Evolutionary conservation across 768 basidiomycete species (phyloP), one percentile per base, ranked within the genome.

Genomic region (Trametes cinnabarina): DNA sequence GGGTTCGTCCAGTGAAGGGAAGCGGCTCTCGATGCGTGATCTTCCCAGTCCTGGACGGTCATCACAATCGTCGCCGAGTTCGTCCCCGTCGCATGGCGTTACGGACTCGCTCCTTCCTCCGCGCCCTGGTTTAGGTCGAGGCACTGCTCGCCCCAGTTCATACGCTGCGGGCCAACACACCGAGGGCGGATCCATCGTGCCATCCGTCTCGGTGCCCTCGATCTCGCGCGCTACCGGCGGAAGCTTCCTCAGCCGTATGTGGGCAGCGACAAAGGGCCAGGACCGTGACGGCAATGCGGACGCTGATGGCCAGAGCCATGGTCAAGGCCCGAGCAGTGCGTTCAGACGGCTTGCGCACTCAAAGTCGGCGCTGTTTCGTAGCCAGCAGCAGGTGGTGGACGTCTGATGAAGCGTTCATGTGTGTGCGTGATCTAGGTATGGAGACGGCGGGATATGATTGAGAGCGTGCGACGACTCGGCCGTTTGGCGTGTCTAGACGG

Each of bases 211-310:
- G 11, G 63, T 70, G 51, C 67, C 70, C 6, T 54, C 61, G 17
- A 52, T 66, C 22, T 44, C 62, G 37, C 63, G 56, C 44, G 46
- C 52, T 39, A 57, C 51, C 3, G 52, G 51, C 23, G 78, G 77
- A 10, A 77, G 81, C 22, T 86, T 90, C 68, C 74, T 89, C 47
- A 88, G 84, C 63, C 79, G 88, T 26, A 87, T 90, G 85, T 88
- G 87, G 84, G 84, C 81, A 11, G 84, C 85, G 48, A 80, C 72
- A 23, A 79, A 79, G 66, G 63, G 61, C 3, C 70, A 67, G 4
- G 39, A 57, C 20, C 60, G 68, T 50, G 61, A 62, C 61, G 57
- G 63, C 19, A 34, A 41, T 40, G 34, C 42, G 28, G 65, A 64
- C 19, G 63, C 65, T 34, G 64, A 69, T 26, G 74, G 6, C 7